Percentiles rank a stretch among this genome's conserved stretches.
phyloP scores from a whole-genome alignment of 1,284 basidiomycete genomes.

The Microbotryum scabiosae region DNA sequence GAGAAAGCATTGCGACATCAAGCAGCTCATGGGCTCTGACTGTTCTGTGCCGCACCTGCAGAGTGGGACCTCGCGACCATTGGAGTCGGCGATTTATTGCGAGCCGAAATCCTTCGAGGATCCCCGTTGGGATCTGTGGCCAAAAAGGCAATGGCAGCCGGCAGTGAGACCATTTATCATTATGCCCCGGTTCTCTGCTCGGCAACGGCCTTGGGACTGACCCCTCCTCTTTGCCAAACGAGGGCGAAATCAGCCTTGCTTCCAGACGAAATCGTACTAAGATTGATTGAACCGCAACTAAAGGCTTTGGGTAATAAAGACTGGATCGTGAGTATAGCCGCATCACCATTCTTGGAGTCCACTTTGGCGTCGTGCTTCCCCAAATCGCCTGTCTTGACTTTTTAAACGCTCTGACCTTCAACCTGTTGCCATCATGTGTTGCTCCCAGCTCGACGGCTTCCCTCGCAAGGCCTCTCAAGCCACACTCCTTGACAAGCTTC shows the following conservation, averaged over 20 bases:
- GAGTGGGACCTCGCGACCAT: conserved; percentile 49
- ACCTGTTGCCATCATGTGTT: background rate
- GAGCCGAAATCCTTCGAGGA: conserved; percentile 67
- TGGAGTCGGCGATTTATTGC: conserved; percentile 69
- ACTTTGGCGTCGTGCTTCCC: too few species aligned
- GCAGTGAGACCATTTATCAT: conserved; percentile 41
- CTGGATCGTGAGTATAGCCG: background rate
- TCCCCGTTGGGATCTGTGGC: conserved; percentile 63
- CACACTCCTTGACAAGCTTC: conserved; percentile 58
- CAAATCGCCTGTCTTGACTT: too few species aligned
- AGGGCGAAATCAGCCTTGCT: conserved; percentile 46
- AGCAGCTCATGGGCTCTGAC: background rate
- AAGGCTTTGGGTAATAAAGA: conserved; percentile 55
- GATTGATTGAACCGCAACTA: conserved; percentile 62
- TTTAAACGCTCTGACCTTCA: too few species aligned
- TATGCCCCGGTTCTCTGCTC: background rate
- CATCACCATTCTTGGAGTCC: too few species aligned
- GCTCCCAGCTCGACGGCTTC: conserved; percentile 70
- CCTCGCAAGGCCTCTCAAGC: conserved; percentile 88
- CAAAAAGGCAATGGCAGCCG: conserved; percentile 64
- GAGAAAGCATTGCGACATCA: background rate
- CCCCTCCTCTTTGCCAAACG: too few species aligned
- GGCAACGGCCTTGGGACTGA: background rate
- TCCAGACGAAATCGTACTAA: conserved; percentile 67
- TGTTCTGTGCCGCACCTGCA: background rate